phyloP scores from a whole-genome alignment of 2,329 filamentous ascomycete genomes.

The Phialocephala subalpina region DNA sequence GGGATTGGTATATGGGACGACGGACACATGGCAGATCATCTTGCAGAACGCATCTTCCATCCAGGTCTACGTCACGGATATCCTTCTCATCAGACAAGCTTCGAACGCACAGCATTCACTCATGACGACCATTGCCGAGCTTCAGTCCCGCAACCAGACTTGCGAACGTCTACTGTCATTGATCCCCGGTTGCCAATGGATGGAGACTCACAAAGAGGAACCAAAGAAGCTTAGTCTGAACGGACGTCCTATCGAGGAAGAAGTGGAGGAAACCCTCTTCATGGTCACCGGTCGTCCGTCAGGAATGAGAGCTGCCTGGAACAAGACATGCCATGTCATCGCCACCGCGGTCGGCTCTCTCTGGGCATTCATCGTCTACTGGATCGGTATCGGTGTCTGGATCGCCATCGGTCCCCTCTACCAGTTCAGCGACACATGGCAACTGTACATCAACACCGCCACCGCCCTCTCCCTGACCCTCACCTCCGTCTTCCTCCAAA shows the following conservation, averaged over 20 bases:
- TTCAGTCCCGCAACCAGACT: constrained; percentile 45
- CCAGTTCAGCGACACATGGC: constrained; percentile 47
- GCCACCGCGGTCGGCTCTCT: constrained; percentile 44
- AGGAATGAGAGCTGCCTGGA: constrained; percentile 27
- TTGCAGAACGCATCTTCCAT: constrained; percentile 48
- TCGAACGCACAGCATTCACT: constrained; percentile 44
- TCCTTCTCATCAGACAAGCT: constrained; percentile 50
- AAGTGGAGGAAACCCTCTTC: constrained; percentile 27
- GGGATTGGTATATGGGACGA: constrained; percentile 43
- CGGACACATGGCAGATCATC: constrained; percentile 48
- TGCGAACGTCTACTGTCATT: constrained; percentile 44
- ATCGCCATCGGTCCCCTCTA: constrained; percentile 43
- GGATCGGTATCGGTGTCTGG: constrained; percentile 48
- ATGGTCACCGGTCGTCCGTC: constrained; percentile 25
- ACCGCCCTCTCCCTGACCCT: constrained; percentile 53
- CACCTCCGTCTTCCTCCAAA: constrained; percentile 49
- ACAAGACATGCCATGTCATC: constrained; percentile 27
- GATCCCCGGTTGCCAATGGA: constrained; percentile 37
- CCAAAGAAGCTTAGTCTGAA: constrained; percentile 43
- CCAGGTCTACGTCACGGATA: constrained; percentile 48
- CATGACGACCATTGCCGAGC: constrained; percentile 42
- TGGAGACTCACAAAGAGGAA: constrained; percentile 33
- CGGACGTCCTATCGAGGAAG: constrained; percentile 36
- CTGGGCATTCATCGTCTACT: constrained; percentile 45
- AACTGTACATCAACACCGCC: constrained; percentile 53